phyloP scores from a whole-genome alignment of 352 stramenopile species.

The Phytophthora brassicae region DNA sequence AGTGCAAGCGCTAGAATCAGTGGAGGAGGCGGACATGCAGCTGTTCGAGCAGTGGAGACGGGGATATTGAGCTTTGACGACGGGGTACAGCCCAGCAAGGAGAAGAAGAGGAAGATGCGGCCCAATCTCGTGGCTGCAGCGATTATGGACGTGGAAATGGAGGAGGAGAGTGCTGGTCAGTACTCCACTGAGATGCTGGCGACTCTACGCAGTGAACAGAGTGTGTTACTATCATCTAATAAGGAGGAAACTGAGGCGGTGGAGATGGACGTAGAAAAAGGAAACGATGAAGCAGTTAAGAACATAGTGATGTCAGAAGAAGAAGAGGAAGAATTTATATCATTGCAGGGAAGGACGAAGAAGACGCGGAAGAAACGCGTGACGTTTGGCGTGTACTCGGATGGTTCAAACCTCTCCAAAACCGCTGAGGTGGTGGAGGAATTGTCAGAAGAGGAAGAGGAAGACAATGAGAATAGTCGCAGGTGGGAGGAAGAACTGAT shows the following conservation, averaged over 20 bases:
- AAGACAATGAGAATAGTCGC: constrained; percentile 50
- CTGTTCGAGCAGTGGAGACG: not conserved
- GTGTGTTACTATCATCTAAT: constrained; percentile 40
- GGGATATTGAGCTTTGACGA: constrained; percentile 62
- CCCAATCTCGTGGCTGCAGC: constrained; percentile 52
- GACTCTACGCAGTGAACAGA: constrained; percentile 66
- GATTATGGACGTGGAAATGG: constrained; percentile 23
- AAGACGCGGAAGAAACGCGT: constrained; percentile 54
- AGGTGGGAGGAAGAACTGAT: constrained; percentile 82
- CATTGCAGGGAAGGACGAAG: constrained; percentile 41
- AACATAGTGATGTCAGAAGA: constrained; percentile 19
- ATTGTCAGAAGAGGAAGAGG: constrained; percentile 33
- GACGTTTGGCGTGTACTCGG: constrained; percentile 55
- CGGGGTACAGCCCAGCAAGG: constrained; percentile 20
- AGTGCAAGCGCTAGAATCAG: not conserved
- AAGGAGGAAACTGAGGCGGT: constrained; percentile 14
- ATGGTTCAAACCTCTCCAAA: constrained; percentile 35
- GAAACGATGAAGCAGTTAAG: constrained; percentile 22
- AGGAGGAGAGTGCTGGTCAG: constrained; percentile 15
- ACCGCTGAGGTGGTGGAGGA: constrained; percentile 47
- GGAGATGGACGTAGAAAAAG: constrained; percentile 31
- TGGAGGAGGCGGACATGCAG: not conserved
- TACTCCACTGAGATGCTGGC: constrained; percentile 69
- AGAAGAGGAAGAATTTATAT: constrained; percentile 67
- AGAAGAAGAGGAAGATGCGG: constrained; percentile 57